phyloP scores from a whole-genome alignment of 2,329 filamentous ascomycete species.

The Penicillium nordicum region DNA sequence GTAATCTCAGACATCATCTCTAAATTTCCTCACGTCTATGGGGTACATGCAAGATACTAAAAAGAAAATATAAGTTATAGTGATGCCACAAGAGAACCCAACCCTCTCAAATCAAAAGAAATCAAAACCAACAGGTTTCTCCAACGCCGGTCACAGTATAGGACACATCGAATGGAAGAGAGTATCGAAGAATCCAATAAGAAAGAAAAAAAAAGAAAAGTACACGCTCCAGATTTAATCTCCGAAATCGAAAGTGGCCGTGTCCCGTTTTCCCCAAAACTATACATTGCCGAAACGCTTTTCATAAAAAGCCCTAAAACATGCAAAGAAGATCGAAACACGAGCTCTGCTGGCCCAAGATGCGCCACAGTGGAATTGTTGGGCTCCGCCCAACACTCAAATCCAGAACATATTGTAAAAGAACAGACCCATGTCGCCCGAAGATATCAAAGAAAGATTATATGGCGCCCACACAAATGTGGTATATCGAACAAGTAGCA shows the following conservation, averaged over 20 bases:
- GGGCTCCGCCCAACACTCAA: conserved; percentile 12
- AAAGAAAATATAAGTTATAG: conserved; percentile 13
- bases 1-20: conserved; percentile 17
- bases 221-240: conserved; percentile 9
- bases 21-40: conserved; percentile 29
- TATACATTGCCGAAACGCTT: conserved; percentile 26
- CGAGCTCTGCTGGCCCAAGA: conserved; percentile 5
- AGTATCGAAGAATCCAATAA: conserved; percentile 7
- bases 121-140: conserved; percentile 10
- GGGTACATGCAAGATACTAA: conserved; percentile 25
- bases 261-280: conserved; percentile 13
- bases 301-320: conserved; percentile 15
- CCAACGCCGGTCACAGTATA: conserved; percentile 21
- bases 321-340: conserved; percentile 19
- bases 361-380: conserved; percentile 5
- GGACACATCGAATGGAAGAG: conserved; percentile 13
- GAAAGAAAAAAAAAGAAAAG: conserved; percentile 4
- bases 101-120: conserved; percentile 15
- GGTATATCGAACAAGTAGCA: conserved; percentile 13
- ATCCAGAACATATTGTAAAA: conserved; percentile 9
- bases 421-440: conserved; percentile 11
- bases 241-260: conserved; percentile 9
- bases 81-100: conserved; percentile 24
- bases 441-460: conserved; percentile 14
- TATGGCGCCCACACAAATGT: conserved; percentile 7